Percentiles rank a stretch among this genome's conserved stretches.
Conservation (phyloP, 1,139 yeast species). For the Petasospora rhodanensis region DNA sequence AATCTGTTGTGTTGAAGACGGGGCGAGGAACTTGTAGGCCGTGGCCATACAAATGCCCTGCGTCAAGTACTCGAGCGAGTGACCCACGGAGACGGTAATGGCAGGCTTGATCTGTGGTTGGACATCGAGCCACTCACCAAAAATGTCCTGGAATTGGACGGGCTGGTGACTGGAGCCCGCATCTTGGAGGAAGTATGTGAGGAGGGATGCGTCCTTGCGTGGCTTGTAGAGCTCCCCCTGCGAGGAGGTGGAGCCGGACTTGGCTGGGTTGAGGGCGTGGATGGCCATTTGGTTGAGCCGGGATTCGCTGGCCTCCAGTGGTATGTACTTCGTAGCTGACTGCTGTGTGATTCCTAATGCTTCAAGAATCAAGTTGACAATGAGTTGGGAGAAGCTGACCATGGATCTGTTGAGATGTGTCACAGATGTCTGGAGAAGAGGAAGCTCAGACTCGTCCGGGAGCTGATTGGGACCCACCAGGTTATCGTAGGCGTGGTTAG, state of each 20-base stretch:
- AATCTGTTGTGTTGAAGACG: constrained; percentile 37
- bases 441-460: too few species aligned
- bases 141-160: constrained; percentile 52
- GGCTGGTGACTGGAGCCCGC: constrained; percentile 38
- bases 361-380: neutral
- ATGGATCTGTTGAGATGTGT: neutral
- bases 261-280: neutral
- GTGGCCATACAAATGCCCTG: constrained; percentile 52
- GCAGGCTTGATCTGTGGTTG: constrained; percentile 35
- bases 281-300: neutral
- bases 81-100: constrained; percentile 46
- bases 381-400: neutral
- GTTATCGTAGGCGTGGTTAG: too few species aligned
- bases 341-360: too few species aligned
- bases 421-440: neutral
- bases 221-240: too few species aligned
- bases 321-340: too few species aligned
- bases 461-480: too few species aligned
- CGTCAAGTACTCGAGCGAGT: constrained; percentile 46
- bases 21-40: constrained; percentile 50
- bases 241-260: neutral
- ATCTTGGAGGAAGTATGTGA: constrained; percentile 56
- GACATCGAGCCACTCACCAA: constrained; percentile 56
- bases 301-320: too few species aligned
- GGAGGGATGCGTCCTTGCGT: constrained; percentile 52